These are phyloP conservation scores for Sporothrix pallida DNA, from an alignment of 2,329 filamentous ascomycete species.

Conservation along the genomic window DNA sequence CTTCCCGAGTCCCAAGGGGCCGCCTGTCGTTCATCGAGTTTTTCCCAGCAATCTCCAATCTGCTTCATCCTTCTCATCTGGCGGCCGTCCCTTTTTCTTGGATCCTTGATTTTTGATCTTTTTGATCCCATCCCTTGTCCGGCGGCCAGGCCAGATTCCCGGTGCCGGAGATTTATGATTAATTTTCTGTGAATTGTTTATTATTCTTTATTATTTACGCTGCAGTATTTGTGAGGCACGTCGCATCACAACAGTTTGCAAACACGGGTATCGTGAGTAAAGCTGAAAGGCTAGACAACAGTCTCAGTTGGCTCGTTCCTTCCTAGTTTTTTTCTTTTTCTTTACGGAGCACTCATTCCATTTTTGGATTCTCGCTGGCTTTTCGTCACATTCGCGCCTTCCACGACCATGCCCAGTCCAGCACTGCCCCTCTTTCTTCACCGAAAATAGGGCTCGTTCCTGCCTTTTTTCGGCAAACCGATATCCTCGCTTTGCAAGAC, in stretches of 20 bases:
- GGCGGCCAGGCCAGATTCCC: constrained; percentile 5
- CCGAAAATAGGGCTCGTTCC: not conserved
- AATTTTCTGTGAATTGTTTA: not conserved
- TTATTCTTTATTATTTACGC: not conserved
- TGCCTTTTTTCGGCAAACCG: constrained; percentile 16
- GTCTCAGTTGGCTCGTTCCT: constrained; percentile 7
- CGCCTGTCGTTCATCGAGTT: not conserved
- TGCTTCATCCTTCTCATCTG: not conserved
- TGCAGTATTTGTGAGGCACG: not conserved
- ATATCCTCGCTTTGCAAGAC: not conserved
- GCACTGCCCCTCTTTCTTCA: constrained; percentile 11
- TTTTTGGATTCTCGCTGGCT: not conserved
- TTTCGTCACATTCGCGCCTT: not conserved
- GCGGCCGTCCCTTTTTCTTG: no score
- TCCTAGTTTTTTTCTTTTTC: not conserved
- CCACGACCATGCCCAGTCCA: not conserved
- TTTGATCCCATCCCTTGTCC: not conserved
- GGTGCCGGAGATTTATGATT: not conserved
- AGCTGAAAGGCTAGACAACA: constrained; percentile 1
- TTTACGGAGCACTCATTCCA: not conserved
- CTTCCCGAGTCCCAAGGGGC: not conserved
- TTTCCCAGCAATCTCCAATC: not conserved
- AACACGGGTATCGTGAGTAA: not conserved
- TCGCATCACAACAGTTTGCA: not conserved
- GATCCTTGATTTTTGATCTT: no score